Conservation (phyloP, 106 monocot genomes). For the Phalaenopsis equestris region DNA sequence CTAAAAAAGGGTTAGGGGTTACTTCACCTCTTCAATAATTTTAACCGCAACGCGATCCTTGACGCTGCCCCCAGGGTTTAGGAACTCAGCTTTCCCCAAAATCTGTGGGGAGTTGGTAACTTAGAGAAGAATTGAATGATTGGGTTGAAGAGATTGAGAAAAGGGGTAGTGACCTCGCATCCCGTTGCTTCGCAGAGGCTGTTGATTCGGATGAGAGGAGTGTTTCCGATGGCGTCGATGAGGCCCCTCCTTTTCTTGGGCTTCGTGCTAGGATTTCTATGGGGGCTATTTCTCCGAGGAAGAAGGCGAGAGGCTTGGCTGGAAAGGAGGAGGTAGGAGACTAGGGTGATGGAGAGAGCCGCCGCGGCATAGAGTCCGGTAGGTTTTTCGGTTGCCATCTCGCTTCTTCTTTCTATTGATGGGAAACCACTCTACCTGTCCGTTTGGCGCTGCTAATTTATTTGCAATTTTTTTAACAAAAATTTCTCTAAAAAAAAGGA, state of each 20-base stretch:
- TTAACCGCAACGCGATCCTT: slow-evolving; percentile 91
- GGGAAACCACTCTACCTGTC: no score
- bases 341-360: slow-evolving; percentile 31
- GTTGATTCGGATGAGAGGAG: slow-evolving; percentile 87
- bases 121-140: background rate
- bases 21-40: slow-evolving; percentile 97
- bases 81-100: slow-evolving; percentile 92
- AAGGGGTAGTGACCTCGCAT: slow-evolving; percentile 55
- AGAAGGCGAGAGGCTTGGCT: background rate
- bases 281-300: background rate
- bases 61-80: slow-evolving; percentile 94
- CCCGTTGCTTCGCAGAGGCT: slow-evolving; percentile 89
- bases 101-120: slow-evolving; percentile 34
- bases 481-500: no score
- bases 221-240: slow-evolving; percentile 67
- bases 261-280: background rate
- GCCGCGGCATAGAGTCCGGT: slow-evolving; percentile 18
- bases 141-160: background rate
- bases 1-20: no score
- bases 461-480: no score
- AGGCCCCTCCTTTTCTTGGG: slow-evolving; percentile 36
- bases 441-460: no score
- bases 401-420: no score
- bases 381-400: slow-evolving; percentile 38
- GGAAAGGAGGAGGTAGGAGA: slow-evolving; percentile 39